Evolutionary conservation across 495 filamentous ascomycete genomes (phyloP).

Genomic region (Patellaria atrata): DNA sequence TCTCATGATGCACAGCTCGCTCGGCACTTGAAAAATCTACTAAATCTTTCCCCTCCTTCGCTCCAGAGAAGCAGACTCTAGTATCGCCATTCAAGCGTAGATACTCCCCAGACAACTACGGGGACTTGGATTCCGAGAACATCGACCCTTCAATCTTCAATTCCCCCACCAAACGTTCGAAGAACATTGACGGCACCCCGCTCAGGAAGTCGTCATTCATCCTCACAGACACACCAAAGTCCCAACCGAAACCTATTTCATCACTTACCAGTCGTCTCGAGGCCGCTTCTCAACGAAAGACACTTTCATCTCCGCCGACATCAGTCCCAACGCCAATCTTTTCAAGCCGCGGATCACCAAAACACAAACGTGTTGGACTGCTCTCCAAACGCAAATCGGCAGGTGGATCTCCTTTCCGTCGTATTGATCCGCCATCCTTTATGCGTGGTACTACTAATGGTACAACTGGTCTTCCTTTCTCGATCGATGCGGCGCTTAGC

Average conservation of each 20-base stretch:
- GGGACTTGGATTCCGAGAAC: conserved; percentile 62
- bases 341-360: conserved; percentile 46
- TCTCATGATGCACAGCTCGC: too few relatives aligned
- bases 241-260: conserved; percentile 8
- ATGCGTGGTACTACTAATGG: conserved; percentile 27
- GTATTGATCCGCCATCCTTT: conserved; percentile 41
- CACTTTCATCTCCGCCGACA: conserved; percentile 25
- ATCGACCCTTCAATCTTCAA: conserved; percentile 54
- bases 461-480: conserved; percentile 44
- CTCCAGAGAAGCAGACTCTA: conserved; percentile 18
- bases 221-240: conserved; percentile 9
- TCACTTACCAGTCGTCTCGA: conserved; percentile 4
- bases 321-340: conserved; percentile 28
- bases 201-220: conserved; percentile 21
- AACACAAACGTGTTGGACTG: conserved; percentile 45
- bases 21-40: conserved; percentile 17
- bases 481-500: conserved; percentile 61
- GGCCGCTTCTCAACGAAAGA: conserved; percentile 23
- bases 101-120: conserved; percentile 30
- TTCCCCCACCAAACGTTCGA: conserved; percentile 48
- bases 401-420: conserved; percentile 37
- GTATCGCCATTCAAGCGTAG: conserved; percentile 29
- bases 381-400: conserved; percentile 48
- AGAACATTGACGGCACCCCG: conserved; percentile 39
- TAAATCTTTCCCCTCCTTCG: conserved; percentile 8